Conservation (phyloP, 768 basidiomycete genomes). For the Chalciporus pseudorubinellus region DNA sequence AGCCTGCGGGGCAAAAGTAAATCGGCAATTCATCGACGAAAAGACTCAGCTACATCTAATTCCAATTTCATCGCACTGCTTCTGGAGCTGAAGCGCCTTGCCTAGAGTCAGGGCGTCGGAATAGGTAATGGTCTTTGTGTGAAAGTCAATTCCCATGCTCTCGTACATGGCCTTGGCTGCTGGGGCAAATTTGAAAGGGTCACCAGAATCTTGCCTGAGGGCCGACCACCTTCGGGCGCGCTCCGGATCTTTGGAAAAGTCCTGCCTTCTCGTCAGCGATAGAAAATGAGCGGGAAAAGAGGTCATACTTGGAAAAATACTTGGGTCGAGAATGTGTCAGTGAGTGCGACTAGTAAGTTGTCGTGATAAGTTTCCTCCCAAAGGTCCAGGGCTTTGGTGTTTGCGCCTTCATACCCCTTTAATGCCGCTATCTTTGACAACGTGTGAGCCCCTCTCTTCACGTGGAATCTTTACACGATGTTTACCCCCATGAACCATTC, state of each 20-base stretch:
- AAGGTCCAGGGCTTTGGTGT: slow-evolving; percentile 69
- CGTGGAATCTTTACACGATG: background rate
- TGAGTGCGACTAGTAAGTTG: slow-evolving; percentile 69
- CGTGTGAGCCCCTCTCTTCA: background rate
- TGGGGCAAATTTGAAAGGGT: slow-evolving; percentile 79
- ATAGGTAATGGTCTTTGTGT: slow-evolving; percentile 71
- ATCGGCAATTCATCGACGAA: background rate
- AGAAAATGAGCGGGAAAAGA: background rate
- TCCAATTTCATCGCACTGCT: slow-evolving; percentile 71
- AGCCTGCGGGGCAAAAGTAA: slow-evolving; percentile 47
- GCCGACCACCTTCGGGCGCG: slow-evolving; percentile 74
- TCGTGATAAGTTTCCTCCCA: slow-evolving; percentile 80
- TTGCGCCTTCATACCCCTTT: slow-evolving; percentile 76
- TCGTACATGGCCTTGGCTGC: slow-evolving; percentile 72
- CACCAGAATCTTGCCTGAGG: slow-evolving; percentile 91
- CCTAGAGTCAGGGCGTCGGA: slow-evolving; percentile 79
- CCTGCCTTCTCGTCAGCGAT: slow-evolving; percentile 36
- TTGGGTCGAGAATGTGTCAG: slow-evolving; percentile 91
- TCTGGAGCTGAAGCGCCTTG: slow-evolving; percentile 64
- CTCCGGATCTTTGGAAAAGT: slow-evolving; percentile 53
- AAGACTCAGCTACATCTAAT: slow-evolving; percentile 48
- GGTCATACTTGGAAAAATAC: slow-evolving; percentile 73
- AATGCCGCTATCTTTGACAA: slow-evolving; percentile 69
- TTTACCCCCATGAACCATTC: slow-evolving; percentile 92
- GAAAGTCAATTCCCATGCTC: slow-evolving; percentile 62